These are phyloP conservation scores for Agrostemma githago DNA, from an alignment of 148 eudicot genomes.

Conservation along the genomic window DNA sequence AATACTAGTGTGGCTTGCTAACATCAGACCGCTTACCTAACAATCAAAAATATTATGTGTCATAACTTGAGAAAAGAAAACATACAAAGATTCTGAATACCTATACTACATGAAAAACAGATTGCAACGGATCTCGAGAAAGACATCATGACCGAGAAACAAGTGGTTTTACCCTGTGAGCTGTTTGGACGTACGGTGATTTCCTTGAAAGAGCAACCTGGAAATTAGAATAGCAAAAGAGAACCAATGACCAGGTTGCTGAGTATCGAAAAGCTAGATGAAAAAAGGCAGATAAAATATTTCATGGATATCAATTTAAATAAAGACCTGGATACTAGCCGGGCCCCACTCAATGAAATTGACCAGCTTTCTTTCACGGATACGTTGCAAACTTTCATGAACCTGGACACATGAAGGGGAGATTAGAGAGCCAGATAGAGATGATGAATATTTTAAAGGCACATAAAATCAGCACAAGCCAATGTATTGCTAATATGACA, in stretches of 20 bases:
- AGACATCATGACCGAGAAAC: background rate
- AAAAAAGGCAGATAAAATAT: background rate
- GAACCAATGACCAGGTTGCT: conserved; percentile 14
- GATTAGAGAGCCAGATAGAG: background rate
- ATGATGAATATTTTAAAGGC: background rate
- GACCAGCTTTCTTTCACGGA: conserved; percentile 94
- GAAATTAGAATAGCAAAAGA: conserved; percentile 4
- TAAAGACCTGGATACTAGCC: conserved; percentile 89
- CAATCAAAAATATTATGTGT: conserved; percentile 3
- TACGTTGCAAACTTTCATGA: conserved; percentile 95
- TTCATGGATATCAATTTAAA: background rate
- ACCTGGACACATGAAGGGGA: conserved; percentile 42
- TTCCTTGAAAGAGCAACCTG: conserved; percentile 97
- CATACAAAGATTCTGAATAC: conserved; percentile 1
- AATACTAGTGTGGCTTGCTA: conserved; percentile 95
- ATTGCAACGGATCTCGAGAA: background rate
- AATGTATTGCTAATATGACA: background rate
- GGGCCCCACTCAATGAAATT: conserved; percentile 99
- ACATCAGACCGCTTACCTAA: conserved; percentile 97
- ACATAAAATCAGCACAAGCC: background rate
- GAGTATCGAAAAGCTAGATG: conserved; percentile 2
- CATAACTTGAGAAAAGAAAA: background rate
- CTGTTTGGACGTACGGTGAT: conserved; percentile 97
- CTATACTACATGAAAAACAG: background rate
- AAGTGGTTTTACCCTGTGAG: conserved; percentile 65